phyloP scores from a whole-genome alignment of 202 grass and related monocot species.

The Eragrostis tef region DNA sequence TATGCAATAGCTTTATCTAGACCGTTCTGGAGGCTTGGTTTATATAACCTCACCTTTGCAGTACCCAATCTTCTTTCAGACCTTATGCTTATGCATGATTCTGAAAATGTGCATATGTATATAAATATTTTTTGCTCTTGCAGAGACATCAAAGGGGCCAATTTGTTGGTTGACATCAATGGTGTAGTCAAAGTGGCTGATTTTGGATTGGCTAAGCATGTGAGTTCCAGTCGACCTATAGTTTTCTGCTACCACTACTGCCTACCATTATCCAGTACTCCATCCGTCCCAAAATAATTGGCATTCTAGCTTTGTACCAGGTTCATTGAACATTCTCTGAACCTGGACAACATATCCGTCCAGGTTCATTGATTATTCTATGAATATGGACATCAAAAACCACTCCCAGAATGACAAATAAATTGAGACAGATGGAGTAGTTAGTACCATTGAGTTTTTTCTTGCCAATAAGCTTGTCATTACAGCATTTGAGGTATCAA shows the following conservation, averaged over 20 bases:
- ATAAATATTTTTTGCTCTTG: conserved; percentile 50
- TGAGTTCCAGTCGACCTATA: conserved; percentile 51
- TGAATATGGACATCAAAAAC: too few relatives aligned
- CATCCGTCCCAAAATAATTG: too few relatives aligned
- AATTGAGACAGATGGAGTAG: too few relatives aligned
- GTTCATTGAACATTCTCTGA: too few relatives aligned
- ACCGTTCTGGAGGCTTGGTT: too few relatives aligned
- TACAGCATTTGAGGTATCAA: too few relatives aligned
- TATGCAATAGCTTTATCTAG: neutral
- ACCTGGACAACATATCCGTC: too few relatives aligned
- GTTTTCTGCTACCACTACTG: conserved; percentile 6
- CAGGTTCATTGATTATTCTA: too few relatives aligned
- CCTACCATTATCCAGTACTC: conserved; percentile 5
- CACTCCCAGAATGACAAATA: too few relatives aligned
- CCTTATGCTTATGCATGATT: conserved; percentile 11
- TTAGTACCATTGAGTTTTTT: too few relatives aligned
- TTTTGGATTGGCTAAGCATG: conserved; percentile 98
- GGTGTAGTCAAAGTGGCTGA: conserved; percentile 96
- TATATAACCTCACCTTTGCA: conserved; percentile 1
- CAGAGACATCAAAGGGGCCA: conserved; percentile 99
- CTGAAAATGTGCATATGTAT: conserved; percentile 32
- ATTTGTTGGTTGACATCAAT: conserved; percentile 92
- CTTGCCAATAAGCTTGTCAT: too few relatives aligned
- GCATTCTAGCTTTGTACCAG: too few relatives aligned
- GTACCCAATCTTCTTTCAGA: neutral